Percentiles rank a stretch among this genome's conserved stretches.
Evolutionary conservation across 371 early-diverging fungal genomes (phyloP).

Genomic region (Gilbertella persicaria): DNA sequence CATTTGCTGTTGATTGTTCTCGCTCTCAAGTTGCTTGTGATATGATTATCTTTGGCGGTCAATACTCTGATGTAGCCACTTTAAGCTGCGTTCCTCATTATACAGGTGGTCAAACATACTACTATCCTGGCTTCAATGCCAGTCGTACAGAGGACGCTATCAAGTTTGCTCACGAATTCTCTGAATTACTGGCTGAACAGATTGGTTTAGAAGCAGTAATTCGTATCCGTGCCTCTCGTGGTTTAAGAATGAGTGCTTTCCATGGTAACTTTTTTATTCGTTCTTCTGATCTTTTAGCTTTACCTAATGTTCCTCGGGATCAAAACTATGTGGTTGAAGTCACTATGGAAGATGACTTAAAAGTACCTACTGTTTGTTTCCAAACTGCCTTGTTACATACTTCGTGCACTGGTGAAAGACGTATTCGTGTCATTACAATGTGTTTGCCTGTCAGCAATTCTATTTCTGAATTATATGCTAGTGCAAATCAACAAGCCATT

Average conservation of each 20-base stretch:
- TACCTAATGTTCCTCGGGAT: conserved; percentile 94
- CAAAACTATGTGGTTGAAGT: conserved; percentile 94
- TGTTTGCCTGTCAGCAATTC: conserved; percentile 86
- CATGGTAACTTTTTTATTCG: conserved; percentile 97
- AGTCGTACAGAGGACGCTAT: conserved; percentile 82
- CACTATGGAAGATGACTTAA: conserved; percentile 83
- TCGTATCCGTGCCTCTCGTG: conserved; percentile 92
- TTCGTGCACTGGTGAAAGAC: conserved; percentile 79
- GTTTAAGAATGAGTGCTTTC: conserved; percentile 84
- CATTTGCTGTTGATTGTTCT: conserved; percentile 91
- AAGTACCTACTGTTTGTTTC: conserved; percentile 83
- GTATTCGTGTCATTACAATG: conserved; percentile 95
- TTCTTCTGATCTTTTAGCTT: conserved; percentile 90
- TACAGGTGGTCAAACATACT: conserved; percentile 95
- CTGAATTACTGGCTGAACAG: conserved; percentile 78
- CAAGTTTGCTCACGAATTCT: conserved; percentile 89
- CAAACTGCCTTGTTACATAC: conserved; percentile 98
- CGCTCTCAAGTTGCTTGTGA: conserved; percentile 92
- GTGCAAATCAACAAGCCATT: conserved; percentile 87
- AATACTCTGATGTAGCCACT: conserved; percentile 93
- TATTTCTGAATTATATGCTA: conserved; percentile 78
- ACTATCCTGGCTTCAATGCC: conserved; percentile 95
- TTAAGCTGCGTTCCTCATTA: conserved; percentile 82
- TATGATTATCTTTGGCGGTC: conserved; percentile 87
- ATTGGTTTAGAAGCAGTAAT: conserved; percentile 96